Evolutionary conservation across 257 asterid genomes (phyloP).

Genomic region (Avicennia marina): DNA sequence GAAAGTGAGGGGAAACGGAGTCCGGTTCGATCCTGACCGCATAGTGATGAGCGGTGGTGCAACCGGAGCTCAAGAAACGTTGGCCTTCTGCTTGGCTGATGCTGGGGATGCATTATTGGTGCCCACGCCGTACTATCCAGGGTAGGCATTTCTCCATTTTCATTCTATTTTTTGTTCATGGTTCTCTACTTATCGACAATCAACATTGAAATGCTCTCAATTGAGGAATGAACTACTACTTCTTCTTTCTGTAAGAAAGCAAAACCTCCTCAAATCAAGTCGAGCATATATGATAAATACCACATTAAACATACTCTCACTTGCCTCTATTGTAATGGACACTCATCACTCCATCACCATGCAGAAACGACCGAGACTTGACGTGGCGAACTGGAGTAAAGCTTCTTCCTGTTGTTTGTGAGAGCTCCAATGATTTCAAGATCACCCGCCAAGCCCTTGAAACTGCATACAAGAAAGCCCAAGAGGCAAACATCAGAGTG

Average conservation of each 20-base stretch:
- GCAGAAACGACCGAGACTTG: slow-evolving; percentile 77
- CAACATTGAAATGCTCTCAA: too few relatives aligned
- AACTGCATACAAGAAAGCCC: slow-evolving; percentile 53
- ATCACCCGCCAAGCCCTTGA: slow-evolving; percentile 55
- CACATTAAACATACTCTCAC: too few relatives aligned
- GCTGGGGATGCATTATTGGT: slow-evolving; percentile 79
- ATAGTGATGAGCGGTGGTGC: slow-evolving; percentile 92
- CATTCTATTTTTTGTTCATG: too few relatives aligned
- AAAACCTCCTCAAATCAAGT: too few relatives aligned
- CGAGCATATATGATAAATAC: too few relatives aligned
- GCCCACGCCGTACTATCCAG: slow-evolving; percentile 90
- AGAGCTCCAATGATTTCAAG: slow-evolving; percentile 58
- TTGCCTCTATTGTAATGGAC: too few relatives aligned
- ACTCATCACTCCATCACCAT: too few relatives aligned
- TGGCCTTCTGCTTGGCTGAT: slow-evolving; percentile 84
- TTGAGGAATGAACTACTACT: too few relatives aligned
- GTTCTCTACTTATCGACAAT: too few relatives aligned
- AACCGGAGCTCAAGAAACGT: slow-evolving; percentile 74
- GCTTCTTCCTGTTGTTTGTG: slow-evolving; percentile 63
- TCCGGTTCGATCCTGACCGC: slow-evolving; percentile 57
- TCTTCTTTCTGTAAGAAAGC: too few relatives aligned
- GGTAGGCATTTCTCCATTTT: slow-evolving; percentile 24
- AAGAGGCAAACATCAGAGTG: slow-evolving; percentile 46
- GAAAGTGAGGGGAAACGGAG: slow-evolving; percentile 65
- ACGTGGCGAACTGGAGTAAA: slow-evolving; percentile 72